Evolutionary conservation across 202 grass and related monocot genomes (phyloP), one percentile per base, ranked within the genome.

Genomic region (Setaria viridis): DNA sequence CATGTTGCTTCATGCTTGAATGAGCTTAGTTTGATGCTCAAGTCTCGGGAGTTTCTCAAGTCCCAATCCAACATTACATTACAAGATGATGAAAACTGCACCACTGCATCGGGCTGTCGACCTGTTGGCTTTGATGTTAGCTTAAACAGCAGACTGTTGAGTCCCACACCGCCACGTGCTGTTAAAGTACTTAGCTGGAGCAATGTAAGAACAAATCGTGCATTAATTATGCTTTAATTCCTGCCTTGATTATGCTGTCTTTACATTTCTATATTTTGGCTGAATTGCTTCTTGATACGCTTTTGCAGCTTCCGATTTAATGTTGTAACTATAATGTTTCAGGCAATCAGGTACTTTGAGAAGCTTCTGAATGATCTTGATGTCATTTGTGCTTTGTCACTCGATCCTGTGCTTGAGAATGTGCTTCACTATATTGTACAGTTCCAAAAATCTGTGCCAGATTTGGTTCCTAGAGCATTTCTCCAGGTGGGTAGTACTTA

Each of bases 121-220:
- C 89, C 97, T 48, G 78, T 99, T 91, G 97, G 97, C 69, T 99
- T 99, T 95, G 97, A 99, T 92, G 82, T 80, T 75, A 94, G 88
- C 53, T 88, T 99, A 82, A 99, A 94, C 74, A 94, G 81, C 78
- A 99, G 82, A 76, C 86, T 95, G 56, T 76, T 93, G 53, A 95
- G 90, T 82, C 92, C 93, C 74, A 86, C 93, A 82, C 97, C 92
- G 51, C 97, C 93, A 19, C 97, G 97, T 65, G 91, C 90, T n/a
- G 91, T 93, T 77, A 89, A 89, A 90, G 74, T 96, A 78, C 78
- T 99, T 82, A 92, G 86, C 80, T 99, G 97, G 97, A 79, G 88
- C 33, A 78, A 94, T 84, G 97, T 99, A 92, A 96, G 90, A 69
- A 77, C 21, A 14, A 67, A 25, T 50, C 47, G 4, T 69, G 3